phyloP scores from a whole-genome alignment of 768 basidiomycete genomes.

The Suillus subaureus region DNA sequence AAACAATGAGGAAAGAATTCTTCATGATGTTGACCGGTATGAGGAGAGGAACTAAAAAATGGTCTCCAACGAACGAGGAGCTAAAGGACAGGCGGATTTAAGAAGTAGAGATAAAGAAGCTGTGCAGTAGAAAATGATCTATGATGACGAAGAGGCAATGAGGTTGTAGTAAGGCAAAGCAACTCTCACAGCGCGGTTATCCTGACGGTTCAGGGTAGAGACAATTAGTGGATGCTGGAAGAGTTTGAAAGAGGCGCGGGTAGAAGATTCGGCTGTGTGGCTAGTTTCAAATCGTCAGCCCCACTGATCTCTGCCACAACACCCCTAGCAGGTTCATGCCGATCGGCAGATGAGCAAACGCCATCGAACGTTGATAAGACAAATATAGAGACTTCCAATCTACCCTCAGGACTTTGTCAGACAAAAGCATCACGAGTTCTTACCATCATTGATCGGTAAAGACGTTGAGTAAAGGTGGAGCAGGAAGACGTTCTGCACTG shows the following conservation, averaged over 20 bases:
- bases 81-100: not conserved
- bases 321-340: not conserved
- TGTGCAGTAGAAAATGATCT: not conserved
- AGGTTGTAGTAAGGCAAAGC: not conserved
- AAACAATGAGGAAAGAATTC: conserved; percentile 8
- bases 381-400: not conserved
- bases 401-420: not conserved
- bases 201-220: not conserved
- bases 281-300: not conserved
- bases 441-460: not conserved
- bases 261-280: not conserved
- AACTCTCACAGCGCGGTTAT: not conserved
- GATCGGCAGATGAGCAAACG: not conserved
- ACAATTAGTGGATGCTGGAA: not conserved
- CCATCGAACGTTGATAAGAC: not conserved
- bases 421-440: not conserved
- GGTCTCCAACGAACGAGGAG: not conserved
- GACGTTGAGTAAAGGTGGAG: not conserved
- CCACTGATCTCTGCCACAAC: not conserved
- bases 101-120: not conserved
- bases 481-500: not conserved
- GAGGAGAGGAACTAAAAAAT: not conserved
- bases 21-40: not conserved
- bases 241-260: not conserved
- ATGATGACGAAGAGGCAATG: conserved; percentile 5